Percentiles rank a stretch among this genome's conserved stretches.
phyloP scores from a whole-genome alignment of 495 filamentous ascomycete species.

The Penicillium samsonianum region DNA sequence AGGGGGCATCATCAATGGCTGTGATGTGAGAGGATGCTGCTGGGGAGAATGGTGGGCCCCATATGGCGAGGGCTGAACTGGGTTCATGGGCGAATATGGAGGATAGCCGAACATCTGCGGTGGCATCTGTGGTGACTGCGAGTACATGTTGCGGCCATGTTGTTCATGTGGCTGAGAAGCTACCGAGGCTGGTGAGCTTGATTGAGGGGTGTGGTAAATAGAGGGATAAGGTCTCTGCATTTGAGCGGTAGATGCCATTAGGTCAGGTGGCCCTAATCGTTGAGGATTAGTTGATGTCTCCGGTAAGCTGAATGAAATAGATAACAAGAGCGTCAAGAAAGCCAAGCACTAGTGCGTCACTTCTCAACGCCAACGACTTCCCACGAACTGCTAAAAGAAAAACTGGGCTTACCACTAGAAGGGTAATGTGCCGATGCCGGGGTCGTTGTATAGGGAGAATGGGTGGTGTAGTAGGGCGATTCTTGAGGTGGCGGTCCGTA shows the following conservation, averaged over 20 bases:
- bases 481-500: constrained; percentile 69
- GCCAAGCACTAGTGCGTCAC: neutral
- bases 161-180: constrained; percentile 90
- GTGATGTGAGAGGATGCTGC: constrained; percentile 62
- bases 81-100: constrained; percentile 72
- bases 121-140: constrained; percentile 74
- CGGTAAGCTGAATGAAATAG: neutral
- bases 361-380: neutral
- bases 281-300: constrained; percentile 13
- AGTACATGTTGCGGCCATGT: constrained; percentile 77
- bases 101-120: constrained; percentile 76
- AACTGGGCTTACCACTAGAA: constrained; percentile 67
- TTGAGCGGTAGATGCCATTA: constrained; percentile 85
- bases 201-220: constrained; percentile 95
- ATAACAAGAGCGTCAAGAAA: neutral
- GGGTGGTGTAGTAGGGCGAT: constrained; percentile 65
- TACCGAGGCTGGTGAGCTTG: constrained; percentile 94
- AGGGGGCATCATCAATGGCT: constrained; percentile 69
- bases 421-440: constrained; percentile 70
- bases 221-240: constrained; percentile 86
- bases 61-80: constrained; percentile 72
- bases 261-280: constrained; percentile 72
- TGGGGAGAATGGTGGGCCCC: constrained; percentile 71
- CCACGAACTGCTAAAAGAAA: neutral
- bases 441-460: constrained; percentile 72